Percentiles rank a stretch among this genome's conserved stretches.
Evolutionary conservation across 208 protist species (phyloP).

Genomic region (Leptomonas pyrrhocoris): DNA sequence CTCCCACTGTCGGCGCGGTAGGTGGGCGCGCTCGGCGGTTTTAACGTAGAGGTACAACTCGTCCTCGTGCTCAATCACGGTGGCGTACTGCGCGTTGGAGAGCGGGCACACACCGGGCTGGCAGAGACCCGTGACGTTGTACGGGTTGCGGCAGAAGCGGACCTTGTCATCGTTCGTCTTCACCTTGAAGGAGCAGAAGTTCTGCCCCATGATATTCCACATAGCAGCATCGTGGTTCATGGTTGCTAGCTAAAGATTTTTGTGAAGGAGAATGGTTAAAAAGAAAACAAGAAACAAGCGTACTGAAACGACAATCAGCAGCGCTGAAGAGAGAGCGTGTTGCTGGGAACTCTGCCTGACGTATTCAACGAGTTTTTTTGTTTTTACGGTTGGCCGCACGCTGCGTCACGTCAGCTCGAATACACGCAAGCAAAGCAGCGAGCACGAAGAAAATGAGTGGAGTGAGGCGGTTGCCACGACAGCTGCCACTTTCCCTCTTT

Average conservation of each 20-base stretch:
- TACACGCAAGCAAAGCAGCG: no score
- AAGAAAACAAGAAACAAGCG: constrained; percentile 8
- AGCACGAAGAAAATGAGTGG: no score
- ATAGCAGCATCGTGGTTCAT: constrained; percentile 95
- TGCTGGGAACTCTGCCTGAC: no score
- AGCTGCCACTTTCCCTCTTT: no score
- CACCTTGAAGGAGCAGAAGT: constrained; percentile 94
- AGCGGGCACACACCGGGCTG: constrained; percentile 97
- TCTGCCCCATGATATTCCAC: constrained; percentile 93
- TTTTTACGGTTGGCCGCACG: no score
- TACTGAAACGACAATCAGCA: no score
- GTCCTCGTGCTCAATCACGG: constrained; percentile 97
- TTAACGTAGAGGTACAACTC: constrained; percentile 98
- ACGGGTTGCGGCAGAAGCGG: constrained; percentile 98
- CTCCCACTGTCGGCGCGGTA: constrained; percentile 98
- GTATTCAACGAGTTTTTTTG: no score
- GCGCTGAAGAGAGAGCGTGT: no score
- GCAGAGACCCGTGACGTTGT: constrained; percentile 99
- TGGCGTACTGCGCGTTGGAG: constrained; percentile 98
- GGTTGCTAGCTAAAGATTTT: constrained; percentile 20
- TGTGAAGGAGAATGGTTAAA: constrained; percentile 24
- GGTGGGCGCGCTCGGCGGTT: constrained; percentile 98
- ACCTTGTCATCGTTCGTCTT: constrained; percentile 93
- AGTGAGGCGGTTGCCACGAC: no score
- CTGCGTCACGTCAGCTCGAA: no score